Evolutionary conservation across 2,329 filamentous ascomycete species (phyloP).

Genomic region (Cadophora luteo-olivacea): DNA sequence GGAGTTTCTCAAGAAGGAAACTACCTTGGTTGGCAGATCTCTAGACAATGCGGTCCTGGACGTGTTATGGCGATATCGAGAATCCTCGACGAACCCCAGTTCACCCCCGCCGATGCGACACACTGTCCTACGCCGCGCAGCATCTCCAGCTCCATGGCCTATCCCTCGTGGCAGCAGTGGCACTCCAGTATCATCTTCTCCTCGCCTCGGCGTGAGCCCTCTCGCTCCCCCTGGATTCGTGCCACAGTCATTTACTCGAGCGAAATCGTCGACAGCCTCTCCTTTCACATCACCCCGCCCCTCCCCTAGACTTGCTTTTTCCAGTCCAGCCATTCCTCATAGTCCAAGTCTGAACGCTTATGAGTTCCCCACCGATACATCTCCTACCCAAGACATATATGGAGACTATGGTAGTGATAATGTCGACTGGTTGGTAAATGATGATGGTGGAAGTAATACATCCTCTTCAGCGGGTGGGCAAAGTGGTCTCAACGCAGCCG

Average conservation of each 20-base stretch:
- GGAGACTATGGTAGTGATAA: conserved; percentile 93
- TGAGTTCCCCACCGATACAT: conserved; percentile 85
- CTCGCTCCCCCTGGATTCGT: conserved; percentile 84
- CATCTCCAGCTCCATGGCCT: conserved; percentile 94
- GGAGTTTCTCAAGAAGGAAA: conserved; percentile 81
- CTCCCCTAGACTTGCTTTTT: conserved; percentile 88
- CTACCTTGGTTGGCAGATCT: conserved; percentile 73
- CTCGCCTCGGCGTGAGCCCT: conserved; percentile 81
- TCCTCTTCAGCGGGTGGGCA: conserved; percentile 73
- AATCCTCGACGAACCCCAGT: conserved; percentile 66
- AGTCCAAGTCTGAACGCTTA: conserved; percentile 95
- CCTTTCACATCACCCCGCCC: conserved; percentile 94
- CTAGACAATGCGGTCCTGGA: conserved; percentile 92
- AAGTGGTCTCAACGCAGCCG: conserved; percentile 77
- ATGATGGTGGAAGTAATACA: conserved; percentile 82
- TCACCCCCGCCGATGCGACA: conserved; percentile 88
- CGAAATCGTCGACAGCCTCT: conserved; percentile 80
- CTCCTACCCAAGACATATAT: conserved; percentile 82
- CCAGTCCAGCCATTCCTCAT: conserved; percentile 89
- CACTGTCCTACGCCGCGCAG: conserved; percentile 85
- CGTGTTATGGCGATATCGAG: conserved; percentile 85
- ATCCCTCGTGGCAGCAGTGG: conserved; percentile 69
- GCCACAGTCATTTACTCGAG: conserved; percentile 76
- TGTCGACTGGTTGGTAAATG: conserved; percentile 93
- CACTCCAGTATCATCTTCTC: conserved; percentile 84